phyloP scores from a whole-genome alignment of 1,284 basidiomycete species.

The Agaricales sp. region DNA sequence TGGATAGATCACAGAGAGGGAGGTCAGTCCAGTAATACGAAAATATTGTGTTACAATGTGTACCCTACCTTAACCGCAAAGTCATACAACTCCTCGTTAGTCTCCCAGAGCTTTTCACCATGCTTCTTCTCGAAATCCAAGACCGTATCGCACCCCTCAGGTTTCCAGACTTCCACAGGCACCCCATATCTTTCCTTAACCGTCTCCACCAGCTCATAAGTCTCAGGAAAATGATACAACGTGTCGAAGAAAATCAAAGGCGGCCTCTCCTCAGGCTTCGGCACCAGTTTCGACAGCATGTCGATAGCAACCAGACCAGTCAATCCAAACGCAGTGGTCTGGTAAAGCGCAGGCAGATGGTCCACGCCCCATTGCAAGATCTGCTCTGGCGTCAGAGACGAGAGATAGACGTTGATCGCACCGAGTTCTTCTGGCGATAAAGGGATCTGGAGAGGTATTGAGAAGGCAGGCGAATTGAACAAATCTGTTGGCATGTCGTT shows the following conservation, averaged over 20 bases:
- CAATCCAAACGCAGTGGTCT: constrained; percentile 91
- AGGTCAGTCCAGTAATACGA: background rate
- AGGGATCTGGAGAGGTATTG: constrained; percentile 50
- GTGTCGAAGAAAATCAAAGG: constrained; percentile 92
- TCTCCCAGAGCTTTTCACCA: constrained; percentile 84
- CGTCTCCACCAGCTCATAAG: constrained; percentile 77
- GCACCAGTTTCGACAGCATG: constrained; percentile 79
- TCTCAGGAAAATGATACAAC: constrained; percentile 93
- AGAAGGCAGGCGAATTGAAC: too few relatives aligned
- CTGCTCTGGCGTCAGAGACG: constrained; percentile 63
- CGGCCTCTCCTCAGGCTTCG: constrained; percentile 33
- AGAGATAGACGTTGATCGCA: constrained; percentile 66
- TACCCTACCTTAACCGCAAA: constrained; percentile 86
- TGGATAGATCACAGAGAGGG: constrained; percentile 18
- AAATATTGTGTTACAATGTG: too few relatives aligned
- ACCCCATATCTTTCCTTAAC: constrained; percentile 72
- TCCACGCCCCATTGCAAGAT: constrained; percentile 79
- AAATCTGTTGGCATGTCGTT: too few relatives aligned
- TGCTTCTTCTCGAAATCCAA: constrained; percentile 76
- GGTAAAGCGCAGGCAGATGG: constrained; percentile 71
- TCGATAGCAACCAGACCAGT: constrained; percentile 87
- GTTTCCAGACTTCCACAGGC: constrained; percentile 72
- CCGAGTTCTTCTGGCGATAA: constrained; percentile 53
- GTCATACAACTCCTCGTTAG: constrained; percentile 84
- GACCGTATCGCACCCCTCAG: constrained; percentile 59